These are phyloP conservation scores for Lachnellula occidentalis DNA, from an alignment of 2,329 filamentous ascomycete genomes.

Conservation along the genomic window DNA sequence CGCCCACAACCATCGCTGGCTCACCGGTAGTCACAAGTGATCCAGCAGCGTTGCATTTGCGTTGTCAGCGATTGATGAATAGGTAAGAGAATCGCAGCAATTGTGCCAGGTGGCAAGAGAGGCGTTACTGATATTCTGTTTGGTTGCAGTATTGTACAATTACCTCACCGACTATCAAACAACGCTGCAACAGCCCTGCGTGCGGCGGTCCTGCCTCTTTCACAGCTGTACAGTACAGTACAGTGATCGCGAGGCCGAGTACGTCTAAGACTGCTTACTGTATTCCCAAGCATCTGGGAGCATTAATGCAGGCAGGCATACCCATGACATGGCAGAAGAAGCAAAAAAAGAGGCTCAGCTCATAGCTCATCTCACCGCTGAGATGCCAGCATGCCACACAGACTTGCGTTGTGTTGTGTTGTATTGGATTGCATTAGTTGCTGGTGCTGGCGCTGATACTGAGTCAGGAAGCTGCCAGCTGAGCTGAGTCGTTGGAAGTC, in stretches of 20 bases:
- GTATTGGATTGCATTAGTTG: too few relatives aligned
- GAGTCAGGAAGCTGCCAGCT: not conserved
- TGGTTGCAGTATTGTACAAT: not conserved
- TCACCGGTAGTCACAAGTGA: conserved; percentile 5
- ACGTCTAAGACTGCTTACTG: too few relatives aligned
- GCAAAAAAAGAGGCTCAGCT: conserved; percentile 18
- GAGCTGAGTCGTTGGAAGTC: not conserved
- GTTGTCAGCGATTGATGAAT: not conserved
- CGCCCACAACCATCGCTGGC: not conserved
- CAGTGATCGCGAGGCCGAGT: not conserved
- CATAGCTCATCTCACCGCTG: not conserved
- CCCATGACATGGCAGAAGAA: not conserved
- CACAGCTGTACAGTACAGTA: not conserved
- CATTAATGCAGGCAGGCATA: not conserved
- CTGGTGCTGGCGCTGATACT: too few relatives aligned
- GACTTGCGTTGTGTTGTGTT: not conserved
- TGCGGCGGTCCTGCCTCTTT: not conserved
- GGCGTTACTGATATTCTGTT: not conserved
- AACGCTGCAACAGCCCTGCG: not conserved
- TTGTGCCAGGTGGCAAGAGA: not conserved
- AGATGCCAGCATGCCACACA: not conserved
- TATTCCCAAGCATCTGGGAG: conserved; percentile 19
- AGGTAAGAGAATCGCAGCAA: not conserved
- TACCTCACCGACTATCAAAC: not conserved
- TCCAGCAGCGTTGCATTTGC: conserved; percentile 13